Evolutionary conservation across 192 early-diverging fungal genomes (phyloP).

Genomic region (Backusella macrospora): DNA sequence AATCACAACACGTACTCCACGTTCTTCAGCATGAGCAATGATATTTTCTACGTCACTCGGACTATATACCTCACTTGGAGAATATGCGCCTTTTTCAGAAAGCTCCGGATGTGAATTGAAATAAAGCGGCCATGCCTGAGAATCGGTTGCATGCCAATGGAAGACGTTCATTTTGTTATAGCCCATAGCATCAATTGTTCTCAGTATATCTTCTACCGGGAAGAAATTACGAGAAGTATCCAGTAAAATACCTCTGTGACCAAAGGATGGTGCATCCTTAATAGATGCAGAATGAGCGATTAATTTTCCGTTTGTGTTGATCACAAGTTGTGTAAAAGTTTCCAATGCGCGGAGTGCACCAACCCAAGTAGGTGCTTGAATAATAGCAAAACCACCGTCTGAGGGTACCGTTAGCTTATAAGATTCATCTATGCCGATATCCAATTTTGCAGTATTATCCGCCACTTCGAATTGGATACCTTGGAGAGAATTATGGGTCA

Average conservation of each 20-base stretch:
- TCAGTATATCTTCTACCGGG: slow-evolving; percentile 53
- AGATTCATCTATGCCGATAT: slow-evolving; percentile 67
- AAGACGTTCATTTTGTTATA: slow-evolving; percentile 79
- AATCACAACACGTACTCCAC: slow-evolving; percentile 81
- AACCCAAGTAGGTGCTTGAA: slow-evolving; percentile 60
- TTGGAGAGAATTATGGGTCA: slow-evolving; percentile 30
- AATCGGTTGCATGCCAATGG: slow-evolving; percentile 76
- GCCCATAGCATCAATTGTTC: slow-evolving; percentile 69
- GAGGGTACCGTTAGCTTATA: slow-evolving; percentile 66
- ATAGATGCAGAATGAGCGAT: slow-evolving; percentile 63
- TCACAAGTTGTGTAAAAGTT: slow-evolving; percentile 72
- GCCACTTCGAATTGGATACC: slow-evolving; percentile 52
- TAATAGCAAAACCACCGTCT: slow-evolving; percentile 46
- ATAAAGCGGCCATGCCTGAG: slow-evolving; percentile 74
- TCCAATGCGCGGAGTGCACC: slow-evolving; percentile 75
- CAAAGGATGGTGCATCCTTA: slow-evolving; percentile 60
- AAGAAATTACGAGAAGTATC: slow-evolving; percentile 74
- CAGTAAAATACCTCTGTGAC: slow-evolving; percentile 68
- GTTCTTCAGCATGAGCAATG: slow-evolving; percentile 66
- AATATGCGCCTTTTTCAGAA: slow-evolving; percentile 65
- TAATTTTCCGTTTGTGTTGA: slow-evolving; percentile 41
- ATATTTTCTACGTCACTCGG: slow-evolving; percentile 66
- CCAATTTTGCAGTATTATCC: slow-evolving; percentile 50
- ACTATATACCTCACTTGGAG: slow-evolving; percentile 64
- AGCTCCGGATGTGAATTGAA: slow-evolving; percentile 64